Evolutionary conservation across 306 rosid species (phyloP), one percentile per base, ranked within the genome.

Genomic region (Castanea crenata): DNA sequence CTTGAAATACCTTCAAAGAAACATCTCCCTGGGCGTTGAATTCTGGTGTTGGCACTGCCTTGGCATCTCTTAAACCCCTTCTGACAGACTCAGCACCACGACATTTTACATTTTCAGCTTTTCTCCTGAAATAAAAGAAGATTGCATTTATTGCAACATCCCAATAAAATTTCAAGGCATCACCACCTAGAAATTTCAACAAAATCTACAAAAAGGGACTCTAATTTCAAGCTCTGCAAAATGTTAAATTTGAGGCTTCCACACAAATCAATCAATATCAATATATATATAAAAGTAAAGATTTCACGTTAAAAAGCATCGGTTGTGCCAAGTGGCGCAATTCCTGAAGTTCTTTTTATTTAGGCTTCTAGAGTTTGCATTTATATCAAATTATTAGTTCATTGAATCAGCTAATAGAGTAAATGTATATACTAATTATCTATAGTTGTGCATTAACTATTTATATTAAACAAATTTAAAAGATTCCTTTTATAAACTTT

Each of bases 81-180:
- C 81, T 75, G 46, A 85, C 97, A 29, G 92, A 88, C 81, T 80
- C 90, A 1, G 94, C 89, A 57, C 86, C 90, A 3, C 84, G 87
- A 51, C 87, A 89, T 80, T 85, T 89, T 23, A 80, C 83, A 56
- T 82, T 81, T 70, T 84, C 92, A 3, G 70, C 84, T 34, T 87
- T 91, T 84, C 80, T 83, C 82, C 99, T 95, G 85, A 77, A 84
- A 82, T 18, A 19, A 63, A 76, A 54, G 73, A 10, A 64, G 55
- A 58, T 8, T 54, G 34, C 27, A 19, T 56, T 21, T 55, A 68
- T 38, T 27, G 34, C 31, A 23, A 61, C 29, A 55, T 19, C 55
- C 21, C 18, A 74, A 69, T 25, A 23, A 59, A 14, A 19, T 54
- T 27, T 52, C 29, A 14, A 3, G 27, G 74, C 58, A 65, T 12